phyloP scores from a whole-genome alignment of 345 rosid species.

The Gossypium australe region DNA sequence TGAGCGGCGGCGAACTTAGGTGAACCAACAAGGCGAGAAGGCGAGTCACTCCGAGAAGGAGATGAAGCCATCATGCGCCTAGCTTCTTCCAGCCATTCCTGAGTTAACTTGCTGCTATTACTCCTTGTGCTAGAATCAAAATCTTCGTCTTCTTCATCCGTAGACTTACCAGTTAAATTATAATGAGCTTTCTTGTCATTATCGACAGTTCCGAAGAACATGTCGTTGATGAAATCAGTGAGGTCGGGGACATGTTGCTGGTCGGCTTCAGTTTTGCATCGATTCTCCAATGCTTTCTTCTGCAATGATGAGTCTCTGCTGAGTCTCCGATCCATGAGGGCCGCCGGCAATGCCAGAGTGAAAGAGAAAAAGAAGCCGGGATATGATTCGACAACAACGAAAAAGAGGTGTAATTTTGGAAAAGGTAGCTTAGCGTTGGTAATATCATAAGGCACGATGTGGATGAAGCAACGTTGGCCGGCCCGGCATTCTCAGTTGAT shows the following conservation, averaged over 20 bases:
- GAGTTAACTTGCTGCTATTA: slow-evolving; percentile 48
- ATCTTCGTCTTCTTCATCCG: slow-evolving; percentile 25
- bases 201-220: slow-evolving; percentile 46
- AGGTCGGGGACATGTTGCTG: slow-evolving; percentile 39
- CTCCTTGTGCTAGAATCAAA: slow-evolving; percentile 57
- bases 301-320: slow-evolving; percentile 25
- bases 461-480: slow-evolving; percentile 11
- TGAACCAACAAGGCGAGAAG: slow-evolving; percentile 35
- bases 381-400: not conserved
- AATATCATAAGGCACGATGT: slow-evolving; percentile 4
- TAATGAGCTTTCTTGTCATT: slow-evolving; percentile 32
- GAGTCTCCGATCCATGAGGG: slow-evolving; percentile 24
- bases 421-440: slow-evolving; percentile 5
- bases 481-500: not conserved
- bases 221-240: slow-evolving; percentile 65
- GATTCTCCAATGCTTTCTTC: slow-evolving; percentile 24
- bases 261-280: slow-evolving; percentile 9
- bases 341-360: not conserved
- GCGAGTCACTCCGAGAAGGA: slow-evolving; percentile 40
- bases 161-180: slow-evolving; percentile 29
- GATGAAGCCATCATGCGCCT: slow-evolving; percentile 46
- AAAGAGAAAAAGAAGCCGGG: not conserved
- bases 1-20: slow-evolving; percentile 39
- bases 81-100: slow-evolving; percentile 62
- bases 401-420: not conserved